Evolutionary conservation across 2,329 filamentous ascomycete species (phyloP), one percentile per base, ranked within the genome.

Genomic region (Curvularia verruculosa): DNA sequence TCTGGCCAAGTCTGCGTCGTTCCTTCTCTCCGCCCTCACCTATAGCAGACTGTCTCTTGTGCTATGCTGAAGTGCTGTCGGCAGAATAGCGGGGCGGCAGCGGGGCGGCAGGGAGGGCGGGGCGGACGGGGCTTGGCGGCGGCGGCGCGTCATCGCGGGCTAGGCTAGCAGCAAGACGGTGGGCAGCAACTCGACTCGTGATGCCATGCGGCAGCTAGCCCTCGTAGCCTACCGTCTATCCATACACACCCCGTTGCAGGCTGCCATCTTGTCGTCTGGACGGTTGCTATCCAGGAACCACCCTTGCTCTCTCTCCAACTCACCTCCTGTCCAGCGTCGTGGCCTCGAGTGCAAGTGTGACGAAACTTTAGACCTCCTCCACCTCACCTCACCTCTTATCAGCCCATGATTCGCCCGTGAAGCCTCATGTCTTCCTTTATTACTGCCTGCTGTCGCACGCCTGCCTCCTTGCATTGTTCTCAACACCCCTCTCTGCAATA

Each of bases 351-450:
- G 46, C 47, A 58, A 44, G 52, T 40, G 45, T 48, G 44, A 48
- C 34, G 34, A 46, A n/a, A 24, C 31, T 43, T 26, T 44, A 49
- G 19, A 31, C 50, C 39, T 40, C 28, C n/a, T n/a, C n/a, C n/a
- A n/a, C n/a, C n/a, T n/a, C 36, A 46, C 47, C 28, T 31, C 29
- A 51, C 47, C 40, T 47, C 26, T 31, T 15, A 12, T 36, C 50
- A 31, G 46, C 51, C 59, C 46, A 56, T 56, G 52, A n/a, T 36
- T 49, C 34, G 26, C 10, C 40, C 34, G 36, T 58, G 49, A 60
- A 54, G 59, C 64, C 69, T 66, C 61, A 70, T 70, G 69, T 63
- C 58, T 55, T 61, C 55, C 49, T 44, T 40, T 58, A 53, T 40
- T 58, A 53, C 56, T 45, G 34, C 29, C 31, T 41, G 40, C 58